Conservation (phyloP, 225 moss, liverwort and hornwort species). For the Pseudisothecium myosuroides region DNA sequence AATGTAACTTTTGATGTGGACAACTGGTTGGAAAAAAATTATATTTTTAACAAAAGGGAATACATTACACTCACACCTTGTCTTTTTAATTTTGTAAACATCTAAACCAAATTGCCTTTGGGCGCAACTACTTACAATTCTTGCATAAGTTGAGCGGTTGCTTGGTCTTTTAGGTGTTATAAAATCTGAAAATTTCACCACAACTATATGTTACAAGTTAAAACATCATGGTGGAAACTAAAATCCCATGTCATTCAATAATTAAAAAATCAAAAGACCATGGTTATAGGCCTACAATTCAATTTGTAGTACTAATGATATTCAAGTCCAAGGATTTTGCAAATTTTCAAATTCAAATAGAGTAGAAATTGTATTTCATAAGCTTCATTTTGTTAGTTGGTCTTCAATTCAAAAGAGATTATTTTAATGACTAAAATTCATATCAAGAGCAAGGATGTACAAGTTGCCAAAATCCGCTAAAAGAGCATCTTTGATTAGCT, state of each 20-base stretch:
- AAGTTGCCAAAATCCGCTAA: neutral
- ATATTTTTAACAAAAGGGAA: accelerated
- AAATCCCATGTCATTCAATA: neutral
- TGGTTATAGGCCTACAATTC: neutral
- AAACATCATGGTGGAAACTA: neutral
- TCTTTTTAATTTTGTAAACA: neutral
- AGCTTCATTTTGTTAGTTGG: accelerated
- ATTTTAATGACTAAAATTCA: neutral
- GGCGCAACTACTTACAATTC: accelerated
- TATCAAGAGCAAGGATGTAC: neutral
- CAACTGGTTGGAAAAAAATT: accelerated
- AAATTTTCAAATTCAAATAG: neutral
- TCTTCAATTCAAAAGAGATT: neutral
- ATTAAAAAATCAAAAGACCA: neutral
- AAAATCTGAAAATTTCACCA: neutral
- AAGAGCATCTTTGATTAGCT: neutral
- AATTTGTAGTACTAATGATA: neutral
- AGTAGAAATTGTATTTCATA: neutral
- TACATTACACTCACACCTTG: too few relatives aligned
- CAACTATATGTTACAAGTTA: neutral
- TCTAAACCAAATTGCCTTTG: neutral
- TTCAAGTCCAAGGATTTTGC: neutral
- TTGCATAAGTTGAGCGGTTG: accelerated
- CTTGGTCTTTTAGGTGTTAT: neutral
- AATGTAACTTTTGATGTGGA: too few relatives aligned